A percentile compares a stretch with the other conserved stretches of the same genome.
Evolutionary conservation across 768 basidiomycete genomes (phyloP).

Genomic region (Mycena belliarum): DNA sequence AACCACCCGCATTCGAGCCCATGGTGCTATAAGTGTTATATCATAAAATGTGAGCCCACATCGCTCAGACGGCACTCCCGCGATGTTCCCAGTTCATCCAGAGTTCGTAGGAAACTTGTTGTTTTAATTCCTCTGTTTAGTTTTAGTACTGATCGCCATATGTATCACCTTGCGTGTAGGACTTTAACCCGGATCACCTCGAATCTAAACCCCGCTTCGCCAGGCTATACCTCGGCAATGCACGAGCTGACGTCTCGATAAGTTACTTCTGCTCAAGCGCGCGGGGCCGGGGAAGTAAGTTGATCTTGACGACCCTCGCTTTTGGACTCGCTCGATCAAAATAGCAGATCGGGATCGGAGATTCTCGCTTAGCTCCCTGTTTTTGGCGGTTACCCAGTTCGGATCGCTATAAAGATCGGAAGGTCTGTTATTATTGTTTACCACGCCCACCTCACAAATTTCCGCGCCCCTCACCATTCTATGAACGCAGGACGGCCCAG

Average conservation of each 20-base stretch:
- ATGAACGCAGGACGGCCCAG: constrained; percentile 6
- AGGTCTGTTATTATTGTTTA: constrained; percentile 7
- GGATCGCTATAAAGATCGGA: constrained; percentile 12
- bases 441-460: neutral
- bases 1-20: constrained; percentile 22
- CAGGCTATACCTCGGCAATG: neutral
- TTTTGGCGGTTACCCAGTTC: constrained; percentile 12
- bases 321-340: constrained; percentile 3
- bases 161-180: constrained; percentile 5
- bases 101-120: constrained; percentile 9
- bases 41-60: constrained; percentile 7
- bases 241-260: constrained; percentile 2
- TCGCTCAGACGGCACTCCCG: neutral
- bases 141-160: constrained; percentile 7
- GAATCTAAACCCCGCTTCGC: neutral
- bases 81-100: constrained; percentile 9
- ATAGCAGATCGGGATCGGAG: constrained; percentile 18
- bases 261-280: neutral
- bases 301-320: constrained; percentile 3
- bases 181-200: neutral
- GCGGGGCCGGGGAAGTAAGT: neutral
- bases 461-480: neutral
- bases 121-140: constrained; percentile 9
- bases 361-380: constrained; percentile 16
- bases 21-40: constrained; percentile 18